Evolutionary conservation across 2,329 filamentous ascomycete genomes (phyloP).

Genomic region (Aulographum hederae): DNA sequence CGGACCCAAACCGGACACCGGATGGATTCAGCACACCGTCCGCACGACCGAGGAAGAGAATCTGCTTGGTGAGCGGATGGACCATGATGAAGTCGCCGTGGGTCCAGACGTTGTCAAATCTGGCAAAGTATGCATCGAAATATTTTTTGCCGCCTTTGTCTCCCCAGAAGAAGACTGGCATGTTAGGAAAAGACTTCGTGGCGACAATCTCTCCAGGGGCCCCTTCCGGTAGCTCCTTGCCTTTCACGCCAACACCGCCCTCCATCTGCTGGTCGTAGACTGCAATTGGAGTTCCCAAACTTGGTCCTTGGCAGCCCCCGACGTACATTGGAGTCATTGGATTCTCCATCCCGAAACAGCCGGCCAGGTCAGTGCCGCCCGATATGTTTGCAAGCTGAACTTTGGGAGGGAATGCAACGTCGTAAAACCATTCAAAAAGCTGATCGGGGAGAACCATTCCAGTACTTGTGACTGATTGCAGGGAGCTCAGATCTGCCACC

Average conservation of each 20-base stretch:
- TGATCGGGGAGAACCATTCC: conserved; percentile 68
- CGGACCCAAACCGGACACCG: conserved; percentile 61
- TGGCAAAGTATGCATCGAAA: conserved; percentile 26
- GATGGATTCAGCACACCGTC: conserved; percentile 69
- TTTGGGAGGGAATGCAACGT: conserved; percentile 46
- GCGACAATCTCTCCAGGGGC: conserved; percentile 60
- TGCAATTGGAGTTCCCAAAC: conserved; percentile 33
- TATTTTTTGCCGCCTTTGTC: conserved; percentile 23
- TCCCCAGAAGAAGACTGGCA: conserved; percentile 38
- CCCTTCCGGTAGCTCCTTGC: conserved; percentile 38
- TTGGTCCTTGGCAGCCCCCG: conserved; percentile 36
- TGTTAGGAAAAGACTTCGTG: conserved; percentile 53
- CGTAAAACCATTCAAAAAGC: conserved; percentile 66
- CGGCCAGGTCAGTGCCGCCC: conserved; percentile 62
- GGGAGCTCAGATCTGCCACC: conserved; percentile 40
- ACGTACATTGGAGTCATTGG: conserved; percentile 47
- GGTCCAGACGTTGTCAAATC: conserved; percentile 49
- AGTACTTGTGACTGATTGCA: conserved; percentile 49
- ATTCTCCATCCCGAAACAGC: conserved; percentile 44
- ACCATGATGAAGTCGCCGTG: conserved; percentile 65
- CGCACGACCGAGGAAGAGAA: conserved; percentile 49
- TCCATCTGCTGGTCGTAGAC: conserved; percentile 40
- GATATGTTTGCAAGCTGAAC: conserved; percentile 58
- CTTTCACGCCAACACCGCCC: conserved; percentile 23
- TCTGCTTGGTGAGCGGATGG: conserved; percentile 46